Evolutionary conservation across 2,329 filamentous ascomycete genomes (phyloP).

Genomic region (Diaporthe sp.): DNA sequence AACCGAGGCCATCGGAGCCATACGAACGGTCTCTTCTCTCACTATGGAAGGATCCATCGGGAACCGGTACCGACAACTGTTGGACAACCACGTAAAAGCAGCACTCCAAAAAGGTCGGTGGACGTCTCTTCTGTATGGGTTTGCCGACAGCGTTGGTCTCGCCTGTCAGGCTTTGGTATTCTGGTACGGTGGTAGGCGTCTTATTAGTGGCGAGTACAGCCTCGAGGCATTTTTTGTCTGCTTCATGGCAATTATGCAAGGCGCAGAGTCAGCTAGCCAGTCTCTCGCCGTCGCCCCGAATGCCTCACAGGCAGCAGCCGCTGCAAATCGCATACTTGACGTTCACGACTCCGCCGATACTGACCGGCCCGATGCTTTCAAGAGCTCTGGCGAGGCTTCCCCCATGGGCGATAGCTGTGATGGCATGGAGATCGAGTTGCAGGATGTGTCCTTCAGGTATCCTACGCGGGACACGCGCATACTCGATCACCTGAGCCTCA

Average conservation of each 20-base stretch:
- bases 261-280: slow-evolving; percentile 69
- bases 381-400: slow-evolving; percentile 59
- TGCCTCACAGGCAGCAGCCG: slow-evolving; percentile 50
- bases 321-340: slow-evolving; percentile 56
- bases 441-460: slow-evolving; percentile 94
- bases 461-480: slow-evolving; percentile 95
- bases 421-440: slow-evolving; percentile 84
- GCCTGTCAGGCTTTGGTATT: slow-evolving; percentile 78
- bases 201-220: slow-evolving; percentile 78
- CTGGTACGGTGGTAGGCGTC: slow-evolving; percentile 89
- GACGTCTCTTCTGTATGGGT: slow-evolving; percentile 82
- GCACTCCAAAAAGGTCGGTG: slow-evolving; percentile 60
- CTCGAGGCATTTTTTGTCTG: slow-evolving; percentile 95
- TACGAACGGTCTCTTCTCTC: slow-evolving; percentile 72
- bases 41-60: slow-evolving; percentile 73
- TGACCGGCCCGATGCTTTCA: background rate
- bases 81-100: slow-evolving; percentile 68
- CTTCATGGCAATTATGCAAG: slow-evolving; percentile 81
- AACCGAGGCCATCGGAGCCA: slow-evolving; percentile 72
- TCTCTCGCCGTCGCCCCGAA: slow-evolving; percentile 52
- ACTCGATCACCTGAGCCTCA: slow-evolving; percentile 84
- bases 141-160: slow-evolving; percentile 22
- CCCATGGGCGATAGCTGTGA: slow-evolving; percentile 67
- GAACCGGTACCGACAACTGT: slow-evolving; percentile 52
- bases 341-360: slow-evolving; percentile 78